Conservation (phyloP, 1,139 yeast species). For the Suhomyces atakaporum region DNA sequence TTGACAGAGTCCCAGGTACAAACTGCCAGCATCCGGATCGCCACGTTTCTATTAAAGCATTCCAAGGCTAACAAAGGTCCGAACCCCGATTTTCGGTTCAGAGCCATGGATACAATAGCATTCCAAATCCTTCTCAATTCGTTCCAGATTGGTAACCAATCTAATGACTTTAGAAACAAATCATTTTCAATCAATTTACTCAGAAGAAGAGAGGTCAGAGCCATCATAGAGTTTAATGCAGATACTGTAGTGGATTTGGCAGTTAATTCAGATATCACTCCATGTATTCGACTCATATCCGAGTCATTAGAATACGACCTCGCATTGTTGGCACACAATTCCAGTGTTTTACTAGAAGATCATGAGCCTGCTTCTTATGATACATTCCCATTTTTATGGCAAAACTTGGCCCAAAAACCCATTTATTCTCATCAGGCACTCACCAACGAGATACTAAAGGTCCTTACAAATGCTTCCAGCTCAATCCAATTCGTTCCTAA, state of each 20-base stretch:
- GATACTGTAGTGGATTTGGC: slow-evolving; percentile 26
- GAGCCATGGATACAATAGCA: slow-evolving; percentile 12
- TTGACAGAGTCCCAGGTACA: slow-evolving; percentile 43
- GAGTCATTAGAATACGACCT: slow-evolving; percentile 58
- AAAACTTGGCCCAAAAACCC: slow-evolving; percentile 38
- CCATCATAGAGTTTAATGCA: slow-evolving; percentile 35
- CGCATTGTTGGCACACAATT: slow-evolving; percentile 54
- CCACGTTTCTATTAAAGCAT: slow-evolving; percentile 36
- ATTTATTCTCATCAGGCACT: slow-evolving; percentile 40
- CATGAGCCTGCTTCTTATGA: slow-evolving; percentile 45
- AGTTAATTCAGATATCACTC: slow-evolving; percentile 18
- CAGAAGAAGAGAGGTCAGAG: slow-evolving; percentile 37
- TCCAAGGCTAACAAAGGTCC: slow-evolving; percentile 8
- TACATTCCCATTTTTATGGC: slow-evolving; percentile 52
- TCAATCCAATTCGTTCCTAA: slow-evolving; percentile 37
- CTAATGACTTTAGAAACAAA: slow-evolving; percentile 18
- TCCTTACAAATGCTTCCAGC: slow-evolving; percentile 47
- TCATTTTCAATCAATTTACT: slow-evolving; percentile 26
- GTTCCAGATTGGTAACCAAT: slow-evolving; percentile 19
- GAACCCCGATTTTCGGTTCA: slow-evolving; percentile 1
- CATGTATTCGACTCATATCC: slow-evolving; percentile 42
- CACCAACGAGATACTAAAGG: slow-evolving; percentile 40
- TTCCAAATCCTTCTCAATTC: slow-evolving; percentile 18
- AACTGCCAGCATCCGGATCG: slow-evolving; percentile 42
- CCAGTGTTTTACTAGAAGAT: slow-evolving; percentile 42